Conservation (phyloP, 306 rosid species). For the Geum urbanum region DNA sequence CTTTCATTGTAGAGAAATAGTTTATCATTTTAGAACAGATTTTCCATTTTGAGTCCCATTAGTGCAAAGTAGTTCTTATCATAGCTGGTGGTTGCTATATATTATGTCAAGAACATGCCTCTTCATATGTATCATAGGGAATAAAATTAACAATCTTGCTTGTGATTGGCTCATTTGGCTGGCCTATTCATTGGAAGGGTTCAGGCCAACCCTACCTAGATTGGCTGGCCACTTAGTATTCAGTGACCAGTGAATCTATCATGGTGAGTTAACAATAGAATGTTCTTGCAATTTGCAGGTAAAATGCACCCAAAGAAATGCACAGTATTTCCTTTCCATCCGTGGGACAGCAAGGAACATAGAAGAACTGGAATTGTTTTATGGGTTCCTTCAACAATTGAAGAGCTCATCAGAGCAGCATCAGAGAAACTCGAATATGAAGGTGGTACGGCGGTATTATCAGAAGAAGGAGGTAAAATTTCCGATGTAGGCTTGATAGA, state of each 20-base stretch:
- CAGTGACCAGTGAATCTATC: no score
- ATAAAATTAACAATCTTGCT: no score
- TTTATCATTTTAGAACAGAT: not conserved
- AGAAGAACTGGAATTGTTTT: slow-evolving; percentile 67
- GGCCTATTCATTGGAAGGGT: no score
- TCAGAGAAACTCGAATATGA: slow-evolving; percentile 43
- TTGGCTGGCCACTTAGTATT: not conserved
- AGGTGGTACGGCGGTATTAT: slow-evolving; percentile 43
- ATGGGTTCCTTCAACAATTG: slow-evolving; percentile 66
- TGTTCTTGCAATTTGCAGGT: slow-evolving; percentile 39
- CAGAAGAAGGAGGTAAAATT: slow-evolving; percentile 92
- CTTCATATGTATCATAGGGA: not conserved
- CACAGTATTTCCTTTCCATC: slow-evolving; percentile 83
- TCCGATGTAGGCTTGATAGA: slow-evolving; percentile 56
- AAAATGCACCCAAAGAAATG: slow-evolving; percentile 62
- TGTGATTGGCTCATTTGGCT: no score
- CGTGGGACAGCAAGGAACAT: slow-evolving; percentile 66
- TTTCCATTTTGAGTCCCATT: not conserved
- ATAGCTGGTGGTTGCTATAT: no score
- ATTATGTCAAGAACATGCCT: no score
- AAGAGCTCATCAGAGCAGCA: slow-evolving; percentile 58
- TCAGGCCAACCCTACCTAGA: not conserved
- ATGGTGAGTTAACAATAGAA: not conserved
- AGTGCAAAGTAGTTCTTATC: not conserved
- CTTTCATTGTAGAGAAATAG: not conserved